Base-by-base conservation (phyloP, 2,329 filamentous ascomycete species). In the Sarocladium strictum region DNA sequence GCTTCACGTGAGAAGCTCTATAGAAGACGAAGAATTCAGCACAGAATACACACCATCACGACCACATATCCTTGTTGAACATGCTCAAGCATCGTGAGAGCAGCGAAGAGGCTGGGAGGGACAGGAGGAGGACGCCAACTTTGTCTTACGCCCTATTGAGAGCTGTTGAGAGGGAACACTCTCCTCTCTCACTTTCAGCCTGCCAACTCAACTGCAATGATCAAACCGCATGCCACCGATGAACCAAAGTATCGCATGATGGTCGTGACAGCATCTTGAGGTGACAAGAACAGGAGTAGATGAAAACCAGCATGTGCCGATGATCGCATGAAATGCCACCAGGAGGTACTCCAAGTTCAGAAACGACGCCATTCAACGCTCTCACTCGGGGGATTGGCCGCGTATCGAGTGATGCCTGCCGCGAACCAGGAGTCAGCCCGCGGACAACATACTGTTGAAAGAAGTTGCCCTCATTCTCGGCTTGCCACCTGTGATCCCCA, bases 221-320 rank as follows among this genome's bases (percentile, higher is more conserved):
- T 55, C 9, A 57, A 29, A 17, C 56, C 47, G 19, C 56, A 55
- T n/a, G 38, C 49, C 10, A 43, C 29, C 0, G 56, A 43, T 3
- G 56, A 57, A 1, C 24, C 53, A 26, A 57, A 55, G 49, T 49
- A 57, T 14, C 56, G 40, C 38, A 55, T 17, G 5, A 55, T 50
- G 2, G 56, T 38, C 14, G 9, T 24, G 35, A 57, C 53, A 6
- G 56, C 53, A 21, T 57, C 54, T 7, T 17, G 19, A 11, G 40
- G 21, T 2, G 49, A 53, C 35, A 56, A 17, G 23, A 56, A 56
- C 2, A 53, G 50, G n/a, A 14, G 40, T 53, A 2, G 37, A 53
- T 12, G 54, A 56, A 27, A 56, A 49, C 35, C 32, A 45, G 6
- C 35, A 53, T 19, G 40, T 56, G n/a, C 54, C 54, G 10, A 56